Evolutionary conservation across 1,139 yeast genomes (phyloP).

Genomic region (Pichia sp.): DNA sequence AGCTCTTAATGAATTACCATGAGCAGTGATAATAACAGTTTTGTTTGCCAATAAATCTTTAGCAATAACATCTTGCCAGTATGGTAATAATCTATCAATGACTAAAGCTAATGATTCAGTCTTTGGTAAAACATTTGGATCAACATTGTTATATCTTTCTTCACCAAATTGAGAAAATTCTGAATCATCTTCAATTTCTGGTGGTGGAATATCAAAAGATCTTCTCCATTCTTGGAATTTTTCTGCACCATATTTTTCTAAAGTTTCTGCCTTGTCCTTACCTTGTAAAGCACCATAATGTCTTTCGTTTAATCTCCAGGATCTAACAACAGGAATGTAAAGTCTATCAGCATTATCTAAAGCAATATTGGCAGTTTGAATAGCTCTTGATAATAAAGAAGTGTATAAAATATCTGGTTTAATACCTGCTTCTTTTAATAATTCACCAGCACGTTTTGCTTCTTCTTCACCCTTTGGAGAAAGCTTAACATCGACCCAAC

Average conservation of each 20-base stretch:
- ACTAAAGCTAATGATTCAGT: conserved; percentile 95
- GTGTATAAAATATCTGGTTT: conserved; percentile 88
- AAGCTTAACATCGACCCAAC: conserved; percentile 95
- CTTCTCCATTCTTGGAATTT: conserved; percentile 98
- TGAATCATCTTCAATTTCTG: conserved; percentile 70
- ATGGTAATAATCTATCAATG: conserved; percentile 94
- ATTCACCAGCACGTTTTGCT: conserved; percentile 91
- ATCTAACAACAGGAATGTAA: conserved; percentile 88
- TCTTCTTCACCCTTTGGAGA: conserved; percentile 82
- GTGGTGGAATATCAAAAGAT: conserved; percentile 96
- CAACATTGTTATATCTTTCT: conserved; percentile 75
- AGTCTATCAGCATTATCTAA: conserved; percentile 83
- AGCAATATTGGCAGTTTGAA: conserved; percentile 96
- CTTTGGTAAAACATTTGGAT: conserved; percentile 81
- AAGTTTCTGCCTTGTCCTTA: conserved; percentile 93
- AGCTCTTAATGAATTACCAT: conserved; percentile 98
- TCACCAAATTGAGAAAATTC: conserved; percentile 84
- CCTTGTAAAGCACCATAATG: conserved; percentile 99
- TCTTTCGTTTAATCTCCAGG: conserved; percentile 98
- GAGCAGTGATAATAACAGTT: conserved; percentile 92
- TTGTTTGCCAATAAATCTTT: conserved; percentile 78
- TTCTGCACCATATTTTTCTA: conserved; percentile 83
- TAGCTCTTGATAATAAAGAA: conserved; percentile 89
- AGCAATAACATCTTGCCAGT: conserved; percentile 94
- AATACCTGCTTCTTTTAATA: conserved; percentile 81